These are phyloP conservation scores for Porcisia hertigi DNA, from an alignment of 208 protist genomes.

Conservation along the genomic window DNA sequence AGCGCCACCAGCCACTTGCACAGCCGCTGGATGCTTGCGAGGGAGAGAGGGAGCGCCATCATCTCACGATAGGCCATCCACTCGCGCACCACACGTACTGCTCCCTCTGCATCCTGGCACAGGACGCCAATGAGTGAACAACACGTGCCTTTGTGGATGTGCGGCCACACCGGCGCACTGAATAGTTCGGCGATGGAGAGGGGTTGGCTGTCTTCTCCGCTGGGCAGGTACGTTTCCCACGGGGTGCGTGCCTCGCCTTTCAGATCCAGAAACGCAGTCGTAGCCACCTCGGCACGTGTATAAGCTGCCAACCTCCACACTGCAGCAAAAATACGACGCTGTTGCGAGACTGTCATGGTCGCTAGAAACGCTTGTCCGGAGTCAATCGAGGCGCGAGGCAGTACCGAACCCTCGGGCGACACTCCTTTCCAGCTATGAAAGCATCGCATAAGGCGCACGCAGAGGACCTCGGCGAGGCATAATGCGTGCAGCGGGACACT, in stretches of 20 bases:
- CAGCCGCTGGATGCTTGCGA: slow-evolving; percentile 1
- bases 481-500: slow-evolving; percentile 10
- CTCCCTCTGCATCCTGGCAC: slow-evolving; percentile 4
- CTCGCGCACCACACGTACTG: neutral
- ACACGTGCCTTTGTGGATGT: neutral
- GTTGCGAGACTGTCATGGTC: neutral
- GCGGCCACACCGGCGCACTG: neutral
- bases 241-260: neutral
- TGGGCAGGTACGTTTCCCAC: neutral
- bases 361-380: neutral
- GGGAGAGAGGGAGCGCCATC: neutral
- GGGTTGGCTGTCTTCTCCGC: neutral
- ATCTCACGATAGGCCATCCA: slow-evolving; percentile 2
- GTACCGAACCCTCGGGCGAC: neutral
- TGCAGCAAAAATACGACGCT: slow-evolving; percentile 8
- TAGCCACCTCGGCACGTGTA: slow-evolving; percentile 8
- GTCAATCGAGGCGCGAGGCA: neutral
- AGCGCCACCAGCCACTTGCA: slow-evolving; percentile 13
- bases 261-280: slow-evolving; percentile 6
- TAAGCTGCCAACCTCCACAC: slow-evolving; percentile 1
- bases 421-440: neutral
- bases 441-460: slow-evolving; percentile 10
- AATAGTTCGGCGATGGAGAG: neutral
- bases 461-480: slow-evolving; percentile 20
- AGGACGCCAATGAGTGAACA: neutral